A percentile compares a stretch with the other conserved stretches of the same genome.
Conservation (phyloP, 192 early-diverging fungal genomes). For the Coemansia sp. region DNA sequence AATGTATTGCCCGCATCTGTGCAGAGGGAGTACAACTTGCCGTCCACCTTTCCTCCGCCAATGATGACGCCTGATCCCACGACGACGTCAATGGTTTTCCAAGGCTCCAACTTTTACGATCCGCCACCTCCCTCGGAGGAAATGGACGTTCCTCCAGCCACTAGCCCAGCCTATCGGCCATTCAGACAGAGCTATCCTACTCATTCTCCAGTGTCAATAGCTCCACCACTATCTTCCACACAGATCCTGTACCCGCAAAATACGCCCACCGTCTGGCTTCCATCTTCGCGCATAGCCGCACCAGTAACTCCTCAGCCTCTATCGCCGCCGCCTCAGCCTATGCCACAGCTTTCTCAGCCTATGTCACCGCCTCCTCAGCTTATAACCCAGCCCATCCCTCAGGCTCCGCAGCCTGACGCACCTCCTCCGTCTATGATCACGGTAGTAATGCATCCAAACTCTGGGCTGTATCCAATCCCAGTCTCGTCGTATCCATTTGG, state of each 20-base stretch:
- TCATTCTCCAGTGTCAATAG: not conserved
- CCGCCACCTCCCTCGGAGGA: not conserved
- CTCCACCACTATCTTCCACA: not conserved
- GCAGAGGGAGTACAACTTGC: not conserved
- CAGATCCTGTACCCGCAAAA: conserved; percentile 13
- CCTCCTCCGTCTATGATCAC: not conserved
- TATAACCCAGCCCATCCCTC: not conserved
- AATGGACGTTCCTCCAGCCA: not conserved
- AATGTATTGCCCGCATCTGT: not conserved
- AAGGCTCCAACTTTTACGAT: conserved; percentile 4
- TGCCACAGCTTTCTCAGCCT: not conserved
- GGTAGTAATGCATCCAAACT: conserved; percentile 15
- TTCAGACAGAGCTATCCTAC: not conserved
- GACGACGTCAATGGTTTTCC: conserved; percentile 8
- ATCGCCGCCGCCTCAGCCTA: conserved; percentile 1
- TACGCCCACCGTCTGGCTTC: conserved; percentile 35
- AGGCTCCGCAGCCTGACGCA: not conserved
- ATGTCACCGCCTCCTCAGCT: conserved; percentile 3
- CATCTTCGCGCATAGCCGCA: not conserved
- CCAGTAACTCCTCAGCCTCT: not conserved
- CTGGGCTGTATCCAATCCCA: not conserved
- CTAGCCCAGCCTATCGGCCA: not conserved
- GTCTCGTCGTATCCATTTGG: conserved; percentile 12
- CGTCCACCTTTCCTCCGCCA: not conserved
- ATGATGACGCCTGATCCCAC: not conserved